Base-by-base conservation (phyloP, 2,329 filamentous ascomycete genomes). In the Lachnellula willkommii region DNA sequence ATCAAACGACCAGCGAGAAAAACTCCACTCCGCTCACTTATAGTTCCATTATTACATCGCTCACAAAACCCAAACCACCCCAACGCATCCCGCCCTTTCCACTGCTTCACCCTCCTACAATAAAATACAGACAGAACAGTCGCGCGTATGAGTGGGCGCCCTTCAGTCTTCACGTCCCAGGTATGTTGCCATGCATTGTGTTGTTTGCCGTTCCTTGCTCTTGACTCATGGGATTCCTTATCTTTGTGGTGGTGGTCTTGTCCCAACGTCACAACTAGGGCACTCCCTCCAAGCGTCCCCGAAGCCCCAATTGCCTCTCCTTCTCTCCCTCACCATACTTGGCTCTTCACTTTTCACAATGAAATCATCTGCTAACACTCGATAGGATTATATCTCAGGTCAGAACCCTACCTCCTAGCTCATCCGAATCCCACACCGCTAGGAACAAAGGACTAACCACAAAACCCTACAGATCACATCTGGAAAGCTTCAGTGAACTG, bases 131-230 rank as follows among this genome's bases (percentile, higher is more conserved):
- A 60, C 50, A 40, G 42, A 57, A 63, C 47, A 62, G 66, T 64
- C 79, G 87, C 84, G 80, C 85, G 86, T 87, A 91, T 91, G 88
- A 88, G 85, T 87, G 87, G 87, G 80, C 85, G 86, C 82, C 80
- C 82, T 77, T 90, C 88, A 75, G 82, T 87, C 75, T 92, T 90
- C 80, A 92, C 88, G 78, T 92, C 88, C 77, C 88, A 92, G 84
- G 88, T 90, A 86, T 53, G 66, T 66, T 43, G 50, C 45, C 53
- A 55, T 57, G 52, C 46, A n/a, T 57, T 28, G 47, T 24, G 40
- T 39, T 20, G 49, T 24, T 28, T 51, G 26, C 45, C 50, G 15
- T 56, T 47, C 42, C 45, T 56, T 62, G 56, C 42, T 36, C 45
- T 57, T 62, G 56, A 59, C 52, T 56, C 59, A 58, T 56, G 49